phyloP scores from a whole-genome alignment of 2,329 filamentous ascomycete genomes.

The Alternaria rosae region DNA sequence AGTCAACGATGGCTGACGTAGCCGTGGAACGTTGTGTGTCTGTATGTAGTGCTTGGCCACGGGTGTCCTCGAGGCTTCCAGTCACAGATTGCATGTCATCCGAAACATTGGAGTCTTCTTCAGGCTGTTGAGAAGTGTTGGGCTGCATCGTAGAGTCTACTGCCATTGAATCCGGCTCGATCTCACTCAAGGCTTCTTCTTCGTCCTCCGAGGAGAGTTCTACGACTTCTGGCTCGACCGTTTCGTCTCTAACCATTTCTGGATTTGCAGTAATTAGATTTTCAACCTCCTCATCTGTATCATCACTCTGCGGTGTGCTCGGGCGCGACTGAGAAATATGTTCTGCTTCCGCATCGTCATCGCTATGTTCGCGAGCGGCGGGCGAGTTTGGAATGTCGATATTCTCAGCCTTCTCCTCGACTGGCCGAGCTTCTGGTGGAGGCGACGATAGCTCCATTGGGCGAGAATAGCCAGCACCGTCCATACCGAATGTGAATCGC shows the following conservation, averaged over 20 bases:
- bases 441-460: constrained; percentile 29
- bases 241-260: background rate
- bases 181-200: background rate
- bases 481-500: constrained; percentile 47
- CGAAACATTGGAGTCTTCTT: background rate
- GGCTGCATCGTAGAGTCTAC: background rate
- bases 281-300: background rate
- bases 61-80: background rate
- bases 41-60: background rate
- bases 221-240: constrained; percentile 14
- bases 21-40: background rate
- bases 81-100: background rate
- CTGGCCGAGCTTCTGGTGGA: constrained; percentile 13
- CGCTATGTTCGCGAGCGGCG: background rate
- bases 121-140: background rate
- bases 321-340: background rate
- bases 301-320: background rate
- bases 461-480: constrained; percentile 37
- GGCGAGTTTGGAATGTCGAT: background rate
- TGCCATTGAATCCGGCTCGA: background rate
- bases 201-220: constrained; percentile 21
- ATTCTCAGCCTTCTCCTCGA: background rate
- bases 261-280: background rate
- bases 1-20: constrained; percentile 29
- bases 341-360: background rate